Evolutionary conservation across 148 eudicot genomes (phyloP).

Genomic region (Nepenthes gracilis): DNA sequence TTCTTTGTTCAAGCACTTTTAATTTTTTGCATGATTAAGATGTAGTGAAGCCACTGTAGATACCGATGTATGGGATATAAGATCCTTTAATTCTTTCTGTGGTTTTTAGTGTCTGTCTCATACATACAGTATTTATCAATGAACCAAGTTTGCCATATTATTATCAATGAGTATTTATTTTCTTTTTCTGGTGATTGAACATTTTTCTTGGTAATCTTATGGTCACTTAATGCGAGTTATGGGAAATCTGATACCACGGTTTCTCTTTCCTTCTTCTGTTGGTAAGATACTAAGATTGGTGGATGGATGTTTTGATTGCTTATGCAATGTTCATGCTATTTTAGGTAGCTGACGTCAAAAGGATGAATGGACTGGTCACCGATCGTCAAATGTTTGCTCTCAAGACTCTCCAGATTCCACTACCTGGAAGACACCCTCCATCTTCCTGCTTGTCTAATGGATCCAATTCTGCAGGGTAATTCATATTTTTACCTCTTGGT

Average conservation of each 20-base stretch:
- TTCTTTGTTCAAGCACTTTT: no score
- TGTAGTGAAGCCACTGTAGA: no score
- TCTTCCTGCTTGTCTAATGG: conserved; percentile 66
- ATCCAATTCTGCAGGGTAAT: conserved; percentile 38
- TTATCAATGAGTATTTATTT: no score
- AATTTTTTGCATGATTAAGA: no score
- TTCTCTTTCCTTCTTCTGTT: not conserved
- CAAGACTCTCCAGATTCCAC: conserved; percentile 78
- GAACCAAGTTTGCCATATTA: no score
- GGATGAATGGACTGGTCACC: conserved; percentile 65
- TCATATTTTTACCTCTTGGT: conserved; percentile 16
- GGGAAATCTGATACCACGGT: not conserved
- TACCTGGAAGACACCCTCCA: conserved; percentile 92
- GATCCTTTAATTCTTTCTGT: no score
- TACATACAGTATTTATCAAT: no score
- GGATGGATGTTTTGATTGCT: not conserved
- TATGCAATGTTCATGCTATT: conserved; percentile 1
- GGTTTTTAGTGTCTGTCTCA: no score
- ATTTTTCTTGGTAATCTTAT: no score
- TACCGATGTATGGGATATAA: no score
- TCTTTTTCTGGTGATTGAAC: no score
- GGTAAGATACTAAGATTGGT: not conserved
- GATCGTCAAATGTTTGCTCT: conserved; percentile 98
- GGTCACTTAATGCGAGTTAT: not conserved
- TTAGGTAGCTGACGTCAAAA: conserved; percentile 89